A percentile compares a stretch with the other conserved stretches of the same genome.
Conservation (phyloP, 2,329 filamentous ascomycete species). For the Fusarium sp. region DNA sequence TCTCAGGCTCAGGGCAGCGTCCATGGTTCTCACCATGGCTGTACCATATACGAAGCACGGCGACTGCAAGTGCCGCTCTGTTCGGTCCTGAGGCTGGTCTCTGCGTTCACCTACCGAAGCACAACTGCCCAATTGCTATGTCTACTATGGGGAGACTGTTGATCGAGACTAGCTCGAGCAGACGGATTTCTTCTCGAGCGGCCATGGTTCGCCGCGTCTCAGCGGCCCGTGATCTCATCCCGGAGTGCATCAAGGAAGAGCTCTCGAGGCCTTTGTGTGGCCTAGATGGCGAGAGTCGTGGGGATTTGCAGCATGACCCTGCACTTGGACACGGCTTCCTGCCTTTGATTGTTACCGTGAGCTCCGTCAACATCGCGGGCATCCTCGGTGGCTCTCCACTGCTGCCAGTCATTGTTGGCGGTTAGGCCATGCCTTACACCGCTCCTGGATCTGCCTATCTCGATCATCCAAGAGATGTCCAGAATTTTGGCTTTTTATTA, state of each 20-base stretch:
- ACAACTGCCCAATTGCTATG: constrained; percentile 2
- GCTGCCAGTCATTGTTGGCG: constrained; percentile 18
- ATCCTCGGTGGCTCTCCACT: constrained; percentile 24
- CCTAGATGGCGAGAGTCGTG: constrained; percentile 42
- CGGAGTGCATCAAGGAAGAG: constrained; percentile 31
- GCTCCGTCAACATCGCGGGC: constrained; percentile 26
- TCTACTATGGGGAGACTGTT: constrained; percentile 14
- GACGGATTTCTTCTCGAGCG: constrained; percentile 25
- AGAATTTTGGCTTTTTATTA: constrained; percentile 38
- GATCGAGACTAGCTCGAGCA: constrained; percentile 29
- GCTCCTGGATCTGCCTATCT: constrained; percentile 26
- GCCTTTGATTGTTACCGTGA: constrained; percentile 42
- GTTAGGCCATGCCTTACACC: constrained; percentile 28
- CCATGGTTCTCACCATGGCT: constrained; percentile 18
- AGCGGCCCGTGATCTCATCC: constrained; percentile 37
- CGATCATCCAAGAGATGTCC: constrained; percentile 25
- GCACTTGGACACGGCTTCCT: constrained; percentile 47
- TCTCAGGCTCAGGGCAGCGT: constrained; percentile 39
- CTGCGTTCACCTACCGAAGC: constrained; percentile 22
- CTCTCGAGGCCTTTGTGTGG: constrained; percentile 44
- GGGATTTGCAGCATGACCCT: constrained; percentile 38
- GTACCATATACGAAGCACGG: constrained; percentile 24
- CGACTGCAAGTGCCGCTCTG: constrained; percentile 31
- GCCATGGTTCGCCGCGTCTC: constrained; percentile 29
- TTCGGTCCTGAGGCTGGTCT: constrained; percentile 19